Evolutionary conservation across 495 filamentous ascomycete genomes (phyloP).

Genomic region (Aspergillus mulundensis): DNA sequence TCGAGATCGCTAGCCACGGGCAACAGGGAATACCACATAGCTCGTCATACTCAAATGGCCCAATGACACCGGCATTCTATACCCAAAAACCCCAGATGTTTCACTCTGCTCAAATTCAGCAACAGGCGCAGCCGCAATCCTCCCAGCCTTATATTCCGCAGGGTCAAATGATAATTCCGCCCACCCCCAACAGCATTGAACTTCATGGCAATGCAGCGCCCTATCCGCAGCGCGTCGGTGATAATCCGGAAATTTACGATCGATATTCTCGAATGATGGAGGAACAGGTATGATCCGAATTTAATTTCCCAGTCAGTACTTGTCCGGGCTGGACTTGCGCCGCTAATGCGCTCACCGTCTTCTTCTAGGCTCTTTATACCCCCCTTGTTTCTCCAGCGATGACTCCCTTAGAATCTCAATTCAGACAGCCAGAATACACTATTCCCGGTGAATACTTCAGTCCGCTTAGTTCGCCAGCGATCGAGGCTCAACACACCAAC

Average conservation of each 20-base stretch:
- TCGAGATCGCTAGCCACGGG: conserved; percentile 31
- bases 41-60: conserved; percentile 30
- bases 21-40: conserved; percentile 25
- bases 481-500: conserved; percentile 72
- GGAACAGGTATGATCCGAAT: conserved; percentile 60
- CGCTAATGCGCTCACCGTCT: conserved; percentile 25
- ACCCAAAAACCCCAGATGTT: conserved; percentile 33
- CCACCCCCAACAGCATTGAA: conserved; percentile 90
- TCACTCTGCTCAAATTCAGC: conserved; percentile 21
- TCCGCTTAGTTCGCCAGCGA: conserved; percentile 85
- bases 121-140: conserved; percentile 55
- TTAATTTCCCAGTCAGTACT: neutral
- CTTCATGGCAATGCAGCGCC: conserved; percentile 66
- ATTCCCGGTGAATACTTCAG: conserved; percentile 90
- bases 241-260: conserved; percentile 63
- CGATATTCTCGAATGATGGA: conserved; percentile 72
- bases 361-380: conserved; percentile 72
- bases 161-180: conserved; percentile 67
- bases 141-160: conserved; percentile 48
- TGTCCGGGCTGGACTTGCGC: neutral
- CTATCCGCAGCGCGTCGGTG: conserved; percentile 58
- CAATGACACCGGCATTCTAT: conserved; percentile 37
- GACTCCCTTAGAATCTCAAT: conserved; percentile 82
- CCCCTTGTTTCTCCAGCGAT: conserved; percentile 93
- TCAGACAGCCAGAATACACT: conserved; percentile 74